These are phyloP conservation scores for Aegilops tauschii DNA, from an alignment of 176 grass and related monocot species.

Conservation along the genomic window DNA sequence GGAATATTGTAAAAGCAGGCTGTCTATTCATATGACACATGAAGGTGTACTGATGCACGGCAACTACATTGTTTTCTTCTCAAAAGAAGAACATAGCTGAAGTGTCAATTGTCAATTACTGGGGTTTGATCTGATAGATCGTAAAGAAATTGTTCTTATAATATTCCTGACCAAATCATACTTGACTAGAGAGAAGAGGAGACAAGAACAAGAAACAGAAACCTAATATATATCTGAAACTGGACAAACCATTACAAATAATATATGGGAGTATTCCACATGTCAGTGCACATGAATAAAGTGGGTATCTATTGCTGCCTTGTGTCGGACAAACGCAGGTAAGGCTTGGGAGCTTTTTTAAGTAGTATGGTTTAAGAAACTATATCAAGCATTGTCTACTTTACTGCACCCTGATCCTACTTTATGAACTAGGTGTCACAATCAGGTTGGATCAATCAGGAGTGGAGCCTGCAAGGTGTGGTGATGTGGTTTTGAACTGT, in stretches of 20 bases:
- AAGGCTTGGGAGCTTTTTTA: not conserved
- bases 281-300: constrained; percentile 6
- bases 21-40: constrained; percentile 8
- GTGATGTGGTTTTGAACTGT: constrained; percentile 15
- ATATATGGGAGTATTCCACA: constrained; percentile 13
- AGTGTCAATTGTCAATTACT: not conserved
- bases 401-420: not conserved
- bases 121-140: not conserved
- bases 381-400: constrained; percentile 5
- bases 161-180: not conserved
- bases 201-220: constrained; percentile 12
- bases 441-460: constrained; percentile 12
- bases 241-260: not conserved
- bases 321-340: not conserved
- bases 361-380: not conserved
- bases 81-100: constrained; percentile 2
- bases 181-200: not conserved
- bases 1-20: constrained; percentile 6
- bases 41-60: not conserved
- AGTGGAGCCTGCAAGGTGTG: not conserved
- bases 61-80: constrained; percentile 21
- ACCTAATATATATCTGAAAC: not conserved
- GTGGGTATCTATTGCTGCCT: constrained; percentile 6
- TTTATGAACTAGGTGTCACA: not conserved
- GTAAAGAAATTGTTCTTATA: not conserved